A percentile compares a stretch with the other conserved stretches of the same genome.
Evolutionary conservation across 129 eudicot species (phyloP).

Genomic region (Smallanthus sonchifolius): DNA sequence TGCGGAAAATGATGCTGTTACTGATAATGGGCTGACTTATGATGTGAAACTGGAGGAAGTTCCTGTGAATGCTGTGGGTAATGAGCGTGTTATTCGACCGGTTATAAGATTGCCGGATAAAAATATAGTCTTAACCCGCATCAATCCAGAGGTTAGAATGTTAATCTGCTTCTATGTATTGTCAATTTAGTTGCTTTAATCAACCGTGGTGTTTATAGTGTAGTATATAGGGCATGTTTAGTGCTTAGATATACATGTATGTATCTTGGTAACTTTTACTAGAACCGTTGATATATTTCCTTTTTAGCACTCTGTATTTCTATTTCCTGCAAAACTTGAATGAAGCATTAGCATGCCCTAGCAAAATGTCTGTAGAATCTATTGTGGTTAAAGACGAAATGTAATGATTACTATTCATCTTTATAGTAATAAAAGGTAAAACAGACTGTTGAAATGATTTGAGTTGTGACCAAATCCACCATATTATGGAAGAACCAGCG

Average conservation of each 20-base stretch:
- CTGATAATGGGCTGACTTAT: conserved; percentile 61
- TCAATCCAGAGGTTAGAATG: conserved; percentile 87
- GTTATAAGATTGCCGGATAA: conserved; percentile 79
- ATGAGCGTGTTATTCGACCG: conserved; percentile 64
- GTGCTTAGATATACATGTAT: conserved; percentile 3
- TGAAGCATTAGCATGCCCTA: conserved; percentile 1
- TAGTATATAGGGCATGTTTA: neutral
- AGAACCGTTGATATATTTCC: neutral
- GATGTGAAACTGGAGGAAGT: conserved; percentile 70
- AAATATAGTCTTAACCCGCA: conserved; percentile 80
- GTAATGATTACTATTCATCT: conserved; percentile 6
- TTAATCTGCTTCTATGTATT: neutral
- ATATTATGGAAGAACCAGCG: neutral
- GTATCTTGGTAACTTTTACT: conserved; percentile 5
- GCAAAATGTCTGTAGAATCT: neutral
- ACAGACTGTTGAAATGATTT: neutral
- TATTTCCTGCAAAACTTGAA: neutral
- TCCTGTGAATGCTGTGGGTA: conserved; percentile 55
- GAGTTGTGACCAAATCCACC: conserved; percentile 1
- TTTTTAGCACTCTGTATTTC: neutral
- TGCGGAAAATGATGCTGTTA: conserved; percentile 57
- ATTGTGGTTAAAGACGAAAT: conserved; percentile 20
- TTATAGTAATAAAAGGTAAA: conserved; percentile 13
- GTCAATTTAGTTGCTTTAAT: neutral
- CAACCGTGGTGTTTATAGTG: neutral